Evolutionary conservation across 495 filamentous ascomycete genomes (phyloP), one percentile per base, ranked within the genome.

Genomic region (Jackrogersella multiformis): DNA sequence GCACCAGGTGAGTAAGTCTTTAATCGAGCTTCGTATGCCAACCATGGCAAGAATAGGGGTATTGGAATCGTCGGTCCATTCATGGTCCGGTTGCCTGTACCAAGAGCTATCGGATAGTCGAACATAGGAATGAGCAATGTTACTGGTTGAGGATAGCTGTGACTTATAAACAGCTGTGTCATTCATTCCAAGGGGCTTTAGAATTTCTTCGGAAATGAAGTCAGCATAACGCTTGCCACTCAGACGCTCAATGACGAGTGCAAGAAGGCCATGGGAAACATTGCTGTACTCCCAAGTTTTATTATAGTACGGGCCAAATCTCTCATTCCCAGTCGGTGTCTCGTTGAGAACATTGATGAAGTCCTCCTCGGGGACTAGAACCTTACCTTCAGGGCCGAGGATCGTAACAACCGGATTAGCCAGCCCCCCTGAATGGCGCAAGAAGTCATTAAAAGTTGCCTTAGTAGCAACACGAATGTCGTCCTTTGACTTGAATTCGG

Each of bases 311-410:
- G 13, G 12, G 12, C 45, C 45, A 16, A 48, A 48, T 6, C 45
- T 8, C 16, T 30, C 45, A 30, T 48, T 30, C 12, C 45, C 45
- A 16, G 23, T 48, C 5, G 24, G 45, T 7, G 45, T 30, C 8
- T 48, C 45, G 20, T 48, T 48, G 45, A 48, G 45, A 8, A 48
- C 45, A 15, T 48, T 48, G 45, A 48, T 48, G 26, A 48, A 48
- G 24, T 48, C 24, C 13, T 48, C 24, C 24, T 48, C 23, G 10
- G 45, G 13, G 12, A 48, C 45, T 24, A 48, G 24, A 16, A 48
- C 45, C 24, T 48, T 48, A 16, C 45, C 45, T 15, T 48, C 24
- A 30, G 45, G 45, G 26, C 45, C 45, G 4, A 48, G 45, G 23
- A 30, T 13, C 30, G 45, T 48, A 24, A 48, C 45, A 8, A 48